Percentiles rank a stretch among this genome's conserved stretches.
phyloP scores from a whole-genome alignment of 1,284 basidiomycete species.

The Thelephora terrestris region DNA sequence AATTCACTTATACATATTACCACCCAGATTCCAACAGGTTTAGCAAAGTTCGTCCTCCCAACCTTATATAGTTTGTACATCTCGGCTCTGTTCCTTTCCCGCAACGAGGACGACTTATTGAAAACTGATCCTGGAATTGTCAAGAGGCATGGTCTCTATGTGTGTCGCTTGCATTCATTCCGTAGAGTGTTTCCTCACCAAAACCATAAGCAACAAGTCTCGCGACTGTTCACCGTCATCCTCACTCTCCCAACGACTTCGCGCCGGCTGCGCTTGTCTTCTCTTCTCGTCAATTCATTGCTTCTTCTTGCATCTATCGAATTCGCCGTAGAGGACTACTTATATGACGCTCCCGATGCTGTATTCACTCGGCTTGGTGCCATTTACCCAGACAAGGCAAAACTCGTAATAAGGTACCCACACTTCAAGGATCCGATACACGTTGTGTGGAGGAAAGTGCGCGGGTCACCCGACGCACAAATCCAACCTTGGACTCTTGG shows the following conservation, averaged over 20 bases:
- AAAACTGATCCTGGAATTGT: conserved; percentile 7
- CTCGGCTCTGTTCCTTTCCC: conserved; percentile 7
- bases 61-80: conserved; percentile 9
- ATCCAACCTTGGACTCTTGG: conserved; percentile 40
- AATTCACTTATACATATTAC: neutral
- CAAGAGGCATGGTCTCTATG: neutral
- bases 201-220: conserved; percentile 5
- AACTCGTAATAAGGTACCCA: conserved; percentile 55
- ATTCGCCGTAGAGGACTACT: conserved; percentile 38
- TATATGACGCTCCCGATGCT: conserved; percentile 44
- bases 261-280: conserved; percentile 26
- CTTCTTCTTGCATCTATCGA: conserved; percentile 42
- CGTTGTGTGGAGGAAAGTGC: conserved; percentile 37
- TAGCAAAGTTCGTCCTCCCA: conserved; percentile 5
- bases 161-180: neutral
- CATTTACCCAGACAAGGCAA: conserved; percentile 51
- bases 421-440: conserved; percentile 25
- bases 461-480: conserved; percentile 9
- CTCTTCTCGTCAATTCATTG: conserved; percentile 40
- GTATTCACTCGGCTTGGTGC: conserved; percentile 61
- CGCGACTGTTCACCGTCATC: conserved; percentile 22
- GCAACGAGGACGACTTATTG: conserved; percentile 7
- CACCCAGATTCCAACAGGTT: conserved; percentile 8
- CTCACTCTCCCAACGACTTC: conserved; percentile 38
- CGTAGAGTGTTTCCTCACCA: neutral